These are phyloP conservation scores for Calonectria pseudoturangicola DNA, from an alignment of 2,329 filamentous ascomycete species.

Conservation along the genomic window DNA sequence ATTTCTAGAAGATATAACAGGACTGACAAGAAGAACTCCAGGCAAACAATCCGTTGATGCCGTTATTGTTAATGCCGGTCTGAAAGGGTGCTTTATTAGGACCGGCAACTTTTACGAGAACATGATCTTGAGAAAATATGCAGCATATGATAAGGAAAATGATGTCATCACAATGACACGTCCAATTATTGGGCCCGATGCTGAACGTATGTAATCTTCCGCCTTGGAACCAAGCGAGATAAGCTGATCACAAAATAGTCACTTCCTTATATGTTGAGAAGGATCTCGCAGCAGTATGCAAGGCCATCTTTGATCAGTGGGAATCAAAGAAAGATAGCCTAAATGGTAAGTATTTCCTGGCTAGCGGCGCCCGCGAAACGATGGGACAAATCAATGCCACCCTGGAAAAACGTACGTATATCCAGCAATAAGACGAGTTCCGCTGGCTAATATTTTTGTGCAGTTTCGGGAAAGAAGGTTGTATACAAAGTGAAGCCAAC, in stretches of 20 bases:
- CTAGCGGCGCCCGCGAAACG: constrained; percentile 4
- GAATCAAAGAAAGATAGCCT: neutral
- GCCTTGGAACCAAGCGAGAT: too few species aligned
- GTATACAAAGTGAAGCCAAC: constrained; percentile 10
- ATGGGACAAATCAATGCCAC: constrained; percentile 12
- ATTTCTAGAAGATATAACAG: neutral
- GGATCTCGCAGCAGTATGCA: constrained; percentile 8
- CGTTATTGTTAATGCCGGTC: neutral
- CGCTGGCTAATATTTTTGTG: neutral
- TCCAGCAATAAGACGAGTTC: neutral
- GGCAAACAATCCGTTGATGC: constrained; percentile 17
- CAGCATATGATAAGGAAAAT: neutral
- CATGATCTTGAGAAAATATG: constrained; percentile 13
- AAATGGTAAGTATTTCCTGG: constrained; percentile 1
- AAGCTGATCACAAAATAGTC: neutral
- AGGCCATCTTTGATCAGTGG: constrained; percentile 8
- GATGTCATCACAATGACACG: constrained; percentile 22
- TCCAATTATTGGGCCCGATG: constrained; percentile 7
- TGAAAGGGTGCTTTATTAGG: constrained; percentile 14
- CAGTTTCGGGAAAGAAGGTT: constrained; percentile 7
- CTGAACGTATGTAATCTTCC: neutral
- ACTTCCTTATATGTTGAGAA: constrained; percentile 15
- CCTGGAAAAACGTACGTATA: neutral
- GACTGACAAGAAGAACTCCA: neutral
- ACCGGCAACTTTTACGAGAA: constrained; percentile 15